Base-by-base conservation (phyloP, 139 green algal species). In the Asterochloris erici region DNA sequence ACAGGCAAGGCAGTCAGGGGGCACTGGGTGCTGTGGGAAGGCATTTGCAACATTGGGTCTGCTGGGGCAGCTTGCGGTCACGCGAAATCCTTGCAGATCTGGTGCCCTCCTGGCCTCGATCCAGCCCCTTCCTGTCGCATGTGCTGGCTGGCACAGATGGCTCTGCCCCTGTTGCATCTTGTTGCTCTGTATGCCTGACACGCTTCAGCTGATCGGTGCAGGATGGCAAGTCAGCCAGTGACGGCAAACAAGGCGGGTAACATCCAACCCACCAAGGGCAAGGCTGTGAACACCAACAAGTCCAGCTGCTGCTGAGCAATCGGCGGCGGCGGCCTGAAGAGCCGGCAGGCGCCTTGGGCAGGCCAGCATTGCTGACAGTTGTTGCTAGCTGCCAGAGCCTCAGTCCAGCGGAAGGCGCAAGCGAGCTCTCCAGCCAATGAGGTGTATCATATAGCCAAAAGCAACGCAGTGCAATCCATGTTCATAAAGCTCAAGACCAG, bases 221-320 rank as follows among this genome's bases (percentile, higher is more conserved):
- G 95, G 84, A 98, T 98, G 95, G 94, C 95, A 14, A 93, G 85
- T 61, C 93, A 98, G 90, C 95, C 95, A 14, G 90, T 92, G 68
- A 86, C 95, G 47, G 73, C 68, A 61, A 90, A 89, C 63, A 92
- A 92, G 85, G 90, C 89, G 13, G 88, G 88, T 64, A 96, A 91
- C 23, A 93, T 97, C 85, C 87, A 90, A 24, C 94, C 94, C 75
- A 94, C 93, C 0, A 92, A 96, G 85, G 95, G 95, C 47, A 93
- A 94, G 84, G 82, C 90, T 21, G 91, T 98, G 15, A 84, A 82
- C 28, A 85, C 87, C 26, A 89, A 86, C 85, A 97, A 96, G 85
- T 94, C 86, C 11, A 86, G 83, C 68, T 98, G 95, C 91, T 98
- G 95, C 90, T 54, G 38, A 54, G 38, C 38, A 54, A 54, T 54